These are phyloP conservation scores for Pseudogymnoascus sp. DNA, from an alignment of 2,329 filamentous ascomycete species.

Conservation along the genomic window DNA sequence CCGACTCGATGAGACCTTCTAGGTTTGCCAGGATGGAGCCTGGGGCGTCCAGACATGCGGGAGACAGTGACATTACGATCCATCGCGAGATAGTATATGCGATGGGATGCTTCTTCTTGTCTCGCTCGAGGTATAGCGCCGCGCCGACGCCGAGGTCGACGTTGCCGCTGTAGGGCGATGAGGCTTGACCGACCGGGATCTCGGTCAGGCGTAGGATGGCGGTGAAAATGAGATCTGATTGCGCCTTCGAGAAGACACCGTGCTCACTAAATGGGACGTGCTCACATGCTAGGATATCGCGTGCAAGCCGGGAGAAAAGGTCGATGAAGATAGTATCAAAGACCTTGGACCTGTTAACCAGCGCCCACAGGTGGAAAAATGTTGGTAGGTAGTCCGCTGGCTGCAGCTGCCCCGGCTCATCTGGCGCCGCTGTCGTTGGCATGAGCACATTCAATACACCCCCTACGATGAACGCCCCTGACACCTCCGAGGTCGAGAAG, in stretches of 20 bases:
- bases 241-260: conserved; percentile 86
- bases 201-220: conserved; percentile 82
- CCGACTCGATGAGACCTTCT: conserved; percentile 85
- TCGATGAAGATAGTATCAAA: conserved; percentile 87
- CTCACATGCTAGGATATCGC: conserved; percentile 69
- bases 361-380: conserved; percentile 92
- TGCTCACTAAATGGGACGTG: conserved; percentile 77
- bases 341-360: conserved; percentile 80
- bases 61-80: conserved; percentile 89
- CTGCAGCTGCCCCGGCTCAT: conserved; percentile 65
- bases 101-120: conserved; percentile 86
- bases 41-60: conserved; percentile 66
- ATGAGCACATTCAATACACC: conserved; percentile 81
- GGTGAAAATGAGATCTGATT: conserved; percentile 89
- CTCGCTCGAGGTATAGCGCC: conserved; percentile 81
- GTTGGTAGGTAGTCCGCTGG: conserved; percentile 87
- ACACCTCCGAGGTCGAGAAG: conserved; percentile 88
- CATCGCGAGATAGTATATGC: conserved; percentile 88
- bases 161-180: conserved; percentile 74
- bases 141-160: conserved; percentile 79
- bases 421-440: conserved; percentile 72
- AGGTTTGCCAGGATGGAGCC: conserved; percentile 77
- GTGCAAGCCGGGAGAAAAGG: conserved; percentile 75
- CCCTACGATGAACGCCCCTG: conserved; percentile 88
- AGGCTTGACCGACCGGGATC: conserved; percentile 93